phyloP scores from a whole-genome alignment of 192 early-diverging fungal genomes.

The Rhizoclosmatium globosum region DNA sequence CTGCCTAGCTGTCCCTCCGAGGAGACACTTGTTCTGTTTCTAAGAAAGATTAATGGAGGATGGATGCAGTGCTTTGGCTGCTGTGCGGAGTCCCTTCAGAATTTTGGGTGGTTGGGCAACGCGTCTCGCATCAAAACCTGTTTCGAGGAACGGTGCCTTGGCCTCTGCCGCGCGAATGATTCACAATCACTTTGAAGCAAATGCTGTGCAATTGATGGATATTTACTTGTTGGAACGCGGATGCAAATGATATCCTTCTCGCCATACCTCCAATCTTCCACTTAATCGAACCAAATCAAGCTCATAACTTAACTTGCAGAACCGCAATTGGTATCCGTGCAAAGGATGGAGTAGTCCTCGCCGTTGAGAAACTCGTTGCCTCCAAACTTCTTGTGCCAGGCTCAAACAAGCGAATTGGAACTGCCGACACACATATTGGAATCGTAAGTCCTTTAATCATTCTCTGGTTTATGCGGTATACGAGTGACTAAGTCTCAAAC shows the following conservation, averaged over 20 bases:
- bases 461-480: neutral
- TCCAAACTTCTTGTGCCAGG: constrained; percentile 94
- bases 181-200: no score
- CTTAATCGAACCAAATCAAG: neutral
- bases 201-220: no score
- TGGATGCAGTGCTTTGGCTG: neutral
- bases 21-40: neutral
- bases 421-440: constrained; percentile 91
- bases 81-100: neutral
- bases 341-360: constrained; percentile 96
- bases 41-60: neutral
- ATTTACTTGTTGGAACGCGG: no score
- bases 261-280: no score
- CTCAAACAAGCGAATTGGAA: constrained; percentile 92
- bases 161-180: no score
- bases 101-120: no score
- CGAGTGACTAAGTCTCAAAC: neutral
- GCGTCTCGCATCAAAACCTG: no score
- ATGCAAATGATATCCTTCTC: no score
- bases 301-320: constrained; percentile 48
- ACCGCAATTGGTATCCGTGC: constrained; percentile 94
- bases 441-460: constrained; percentile 67
- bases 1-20: neutral
- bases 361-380: constrained; percentile 94
- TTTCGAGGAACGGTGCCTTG: no score